Base-by-base conservation (phyloP, 73 alveolate species). In the Paraurostyla sp. region DNA sequence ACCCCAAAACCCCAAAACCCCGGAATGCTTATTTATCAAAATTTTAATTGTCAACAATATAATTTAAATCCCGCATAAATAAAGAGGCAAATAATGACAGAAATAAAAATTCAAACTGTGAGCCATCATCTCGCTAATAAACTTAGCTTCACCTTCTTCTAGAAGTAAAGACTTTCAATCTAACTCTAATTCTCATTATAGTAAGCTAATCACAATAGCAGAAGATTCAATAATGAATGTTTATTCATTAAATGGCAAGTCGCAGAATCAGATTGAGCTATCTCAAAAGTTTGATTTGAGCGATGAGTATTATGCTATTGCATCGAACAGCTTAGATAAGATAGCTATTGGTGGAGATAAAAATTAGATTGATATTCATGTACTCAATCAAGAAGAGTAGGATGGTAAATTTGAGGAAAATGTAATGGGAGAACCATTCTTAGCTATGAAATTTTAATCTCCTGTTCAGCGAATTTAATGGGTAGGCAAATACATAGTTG, bases 1-100 rank as follows among this genome's bases (percentile, higher is more conserved):
- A n/a, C 58, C 58, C n/a, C n/a, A 62, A 73, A 73, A 73, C 87
- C 87, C 87, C 87, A 73, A 73, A 73, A 73, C 87, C 87, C 87
- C 87, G 9, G 4, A 36, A 40, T 6, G 25, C 18, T 18, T 32
- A 29, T 73, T 29, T 32, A 23, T 18, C 46, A 48, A 33, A 45
- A 48, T 50, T 48, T 11, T 11, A 1, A 22, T 29, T n/a, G 46
- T 30, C 46, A 22, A 48, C 41, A 48, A 25, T 45, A 73, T 43
- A 73, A 73, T 45, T 73, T 32, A 45, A 69, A 48, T 73, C 87
- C 87, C 87, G 87, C 87, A 73, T 48, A 73, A 32, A 43, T 73
- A 73, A 45, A 73, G 71, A 73, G 82, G 82, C 82, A 65, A 65
- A 65, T n/a, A 60, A 69, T 73, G 87, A 73, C 71, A 51, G 87